Conservation (phyloP, 306 rosid genomes). For the Crotalaria pallida region DNA sequence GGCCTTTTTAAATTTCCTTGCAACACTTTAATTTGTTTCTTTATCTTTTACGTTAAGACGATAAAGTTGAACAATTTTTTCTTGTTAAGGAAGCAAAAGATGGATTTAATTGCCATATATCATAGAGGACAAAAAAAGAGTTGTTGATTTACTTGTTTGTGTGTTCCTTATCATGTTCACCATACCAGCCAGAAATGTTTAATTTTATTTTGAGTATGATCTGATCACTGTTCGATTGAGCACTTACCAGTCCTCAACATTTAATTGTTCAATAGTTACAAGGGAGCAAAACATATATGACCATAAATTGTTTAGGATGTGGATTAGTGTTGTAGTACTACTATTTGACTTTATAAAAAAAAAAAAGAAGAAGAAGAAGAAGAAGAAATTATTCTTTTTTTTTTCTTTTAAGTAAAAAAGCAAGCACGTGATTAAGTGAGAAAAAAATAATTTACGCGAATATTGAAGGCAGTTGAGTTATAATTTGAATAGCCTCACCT, state of each 20-base stretch:
- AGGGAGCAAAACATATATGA: too few species aligned
- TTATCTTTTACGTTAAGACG: slow-evolving; percentile 4
- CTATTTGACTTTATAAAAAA: too few species aligned
- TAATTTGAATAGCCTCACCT: too few species aligned
- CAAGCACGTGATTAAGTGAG: too few species aligned
- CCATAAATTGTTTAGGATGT: too few species aligned
- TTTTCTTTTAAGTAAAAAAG: too few species aligned
- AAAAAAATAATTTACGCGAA: too few species aligned
- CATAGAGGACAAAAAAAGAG: background rate
- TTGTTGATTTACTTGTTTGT: background rate
- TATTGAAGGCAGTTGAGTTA: too few species aligned
- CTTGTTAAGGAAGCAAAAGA: background rate
- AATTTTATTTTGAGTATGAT: background rate
- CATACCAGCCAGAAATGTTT: background rate
- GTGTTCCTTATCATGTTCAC: background rate
- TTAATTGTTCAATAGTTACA: too few species aligned
- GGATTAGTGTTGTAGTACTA: too few species aligned
- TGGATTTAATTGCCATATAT: background rate
- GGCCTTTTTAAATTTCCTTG: slow-evolving; percentile 6
- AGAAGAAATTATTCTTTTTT: too few species aligned
- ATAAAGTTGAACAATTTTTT: background rate
- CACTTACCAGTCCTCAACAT: background rate
- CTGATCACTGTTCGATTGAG: background rate
- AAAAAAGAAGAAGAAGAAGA: too few species aligned
- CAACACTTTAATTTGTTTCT: slow-evolving; percentile 10